Percentiles rank a stretch among this genome's conserved stretches.
Evolutionary conservation across 345 rosid species (phyloP).

Genomic region (Pugionium cornutum): DNA sequence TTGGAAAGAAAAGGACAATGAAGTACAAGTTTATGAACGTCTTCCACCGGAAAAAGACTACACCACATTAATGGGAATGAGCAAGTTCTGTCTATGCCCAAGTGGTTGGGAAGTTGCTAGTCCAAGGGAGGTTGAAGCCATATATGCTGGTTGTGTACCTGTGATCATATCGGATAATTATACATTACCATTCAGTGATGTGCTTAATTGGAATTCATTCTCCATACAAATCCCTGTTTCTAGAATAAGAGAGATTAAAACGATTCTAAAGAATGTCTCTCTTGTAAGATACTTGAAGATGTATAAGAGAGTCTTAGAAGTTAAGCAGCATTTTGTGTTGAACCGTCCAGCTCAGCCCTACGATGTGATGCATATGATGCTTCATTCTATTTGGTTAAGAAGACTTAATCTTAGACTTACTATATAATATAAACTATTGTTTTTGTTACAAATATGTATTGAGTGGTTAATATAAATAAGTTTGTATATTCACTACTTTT

Average conservation of each 20-base stretch:
- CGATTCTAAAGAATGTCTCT: constrained; percentile 48
- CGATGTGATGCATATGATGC: constrained; percentile 62
- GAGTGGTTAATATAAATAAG: not conserved
- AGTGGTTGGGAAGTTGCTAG: constrained; percentile 55
- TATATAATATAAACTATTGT: not conserved
- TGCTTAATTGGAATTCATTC: constrained; percentile 62
- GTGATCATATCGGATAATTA: constrained; percentile 59
- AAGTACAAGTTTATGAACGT: constrained; percentile 53
- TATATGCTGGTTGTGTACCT: constrained; percentile 65
- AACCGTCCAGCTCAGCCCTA: constrained; percentile 61
- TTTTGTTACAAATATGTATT: constrained; percentile 8
- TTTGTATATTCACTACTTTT: constrained; percentile 10
- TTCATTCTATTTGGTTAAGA: constrained; percentile 71
- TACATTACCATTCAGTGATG: constrained; percentile 59
- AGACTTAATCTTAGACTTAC: constrained; percentile 55
- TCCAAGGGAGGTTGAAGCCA: constrained; percentile 61
- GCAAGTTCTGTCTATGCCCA: constrained; percentile 61
- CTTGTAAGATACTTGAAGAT: constrained; percentile 45
- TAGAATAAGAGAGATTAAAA: constrained; percentile 51
- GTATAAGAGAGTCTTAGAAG: constrained; percentile 48
- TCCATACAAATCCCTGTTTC: constrained; percentile 48
- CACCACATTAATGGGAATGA: constrained; percentile 43
- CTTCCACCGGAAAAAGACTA: constrained; percentile 48
- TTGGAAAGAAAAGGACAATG: constrained; percentile 50
- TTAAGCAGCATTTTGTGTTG: constrained; percentile 53